Conservation (phyloP, 208 protist genomes). For the Acanthamoeba triangularis region DNA sequence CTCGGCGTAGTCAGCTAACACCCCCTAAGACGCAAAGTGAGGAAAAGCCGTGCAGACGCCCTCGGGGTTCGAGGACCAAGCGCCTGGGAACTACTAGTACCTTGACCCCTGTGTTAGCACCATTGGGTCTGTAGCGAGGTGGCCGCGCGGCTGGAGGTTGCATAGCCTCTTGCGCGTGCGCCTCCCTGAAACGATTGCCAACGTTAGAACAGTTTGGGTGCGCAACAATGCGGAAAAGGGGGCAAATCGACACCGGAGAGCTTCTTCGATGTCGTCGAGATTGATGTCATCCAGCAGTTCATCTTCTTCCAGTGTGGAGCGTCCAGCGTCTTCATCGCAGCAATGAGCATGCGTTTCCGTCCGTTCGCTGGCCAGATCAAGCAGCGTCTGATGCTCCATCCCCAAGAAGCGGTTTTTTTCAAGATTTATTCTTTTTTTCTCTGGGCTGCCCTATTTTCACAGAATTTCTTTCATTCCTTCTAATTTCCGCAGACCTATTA, state of each 20-base stretch:
- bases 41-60: neutral
- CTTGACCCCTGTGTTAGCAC: constrained; percentile 54
- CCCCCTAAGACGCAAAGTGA: constrained; percentile 1
- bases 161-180: neutral
- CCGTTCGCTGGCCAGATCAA: constrained; percentile 16
- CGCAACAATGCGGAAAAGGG: neutral
- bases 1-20: constrained; percentile 72
- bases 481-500: neutral
- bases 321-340: neutral
- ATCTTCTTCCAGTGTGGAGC: neutral
- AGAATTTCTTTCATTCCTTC: neutral
- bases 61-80: neutral
- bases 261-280: constrained; percentile 37
- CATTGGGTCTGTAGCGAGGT: neutral
- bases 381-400: constrained; percentile 3
- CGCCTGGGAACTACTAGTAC: neutral
- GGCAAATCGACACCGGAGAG: neutral
- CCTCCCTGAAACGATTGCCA: neutral
- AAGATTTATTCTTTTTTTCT: neutral
- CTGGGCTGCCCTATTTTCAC: neutral
- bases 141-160: neutral
- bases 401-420: neutral
- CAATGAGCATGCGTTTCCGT: neutral
- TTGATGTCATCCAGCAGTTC: constrained; percentile 2
- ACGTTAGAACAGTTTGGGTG: neutral